phyloP scores from a whole-genome alignment of 257 asterid genomes.

The Jasminum sambac region DNA sequence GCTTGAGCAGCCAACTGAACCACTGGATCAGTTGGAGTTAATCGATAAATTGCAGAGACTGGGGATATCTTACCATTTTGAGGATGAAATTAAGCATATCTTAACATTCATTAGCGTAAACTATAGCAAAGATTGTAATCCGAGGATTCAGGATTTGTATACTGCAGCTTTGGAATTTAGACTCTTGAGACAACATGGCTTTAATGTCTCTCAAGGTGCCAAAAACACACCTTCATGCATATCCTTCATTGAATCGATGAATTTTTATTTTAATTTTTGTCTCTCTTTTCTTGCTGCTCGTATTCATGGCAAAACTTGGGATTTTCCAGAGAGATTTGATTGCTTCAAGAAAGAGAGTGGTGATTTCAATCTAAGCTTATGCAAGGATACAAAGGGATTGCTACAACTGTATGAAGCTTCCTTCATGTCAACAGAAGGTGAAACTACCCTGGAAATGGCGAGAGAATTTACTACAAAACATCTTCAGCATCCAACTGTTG shows the following conservation, averaged over 20 bases:
- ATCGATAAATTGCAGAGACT: conserved; percentile 24
- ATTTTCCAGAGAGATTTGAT: conserved; percentile 31
- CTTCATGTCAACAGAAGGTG: conserved; percentile 18
- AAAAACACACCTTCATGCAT: background rate
- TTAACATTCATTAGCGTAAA: background rate
- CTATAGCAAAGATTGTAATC: background rate
- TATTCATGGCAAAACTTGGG: too few species aligned
- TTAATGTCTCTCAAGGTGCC: conserved; percentile 23
- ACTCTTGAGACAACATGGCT: conserved; percentile 27
- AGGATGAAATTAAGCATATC: background rate
- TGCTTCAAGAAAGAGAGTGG: conserved; percentile 29
- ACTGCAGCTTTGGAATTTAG: conserved; percentile 28
- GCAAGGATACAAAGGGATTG: conserved; percentile 26
- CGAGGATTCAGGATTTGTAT: conserved; percentile 1
- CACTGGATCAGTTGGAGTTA: conserved; percentile 4
- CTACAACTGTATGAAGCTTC: conserved; percentile 42
- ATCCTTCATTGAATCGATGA: background rate
- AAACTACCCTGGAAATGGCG: conserved; percentile 29
- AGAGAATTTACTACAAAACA: conserved; percentile 25
- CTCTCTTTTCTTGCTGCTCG: background rate
- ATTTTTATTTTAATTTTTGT: background rate
- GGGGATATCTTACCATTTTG: conserved; percentile 22
- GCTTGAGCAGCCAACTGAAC: background rate
- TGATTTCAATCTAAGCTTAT: conserved; percentile 10
- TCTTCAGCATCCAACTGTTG: background rate